Base-by-base conservation (phyloP, 2,329 filamentous ascomycete species). In the Penicillium palitans region DNA sequence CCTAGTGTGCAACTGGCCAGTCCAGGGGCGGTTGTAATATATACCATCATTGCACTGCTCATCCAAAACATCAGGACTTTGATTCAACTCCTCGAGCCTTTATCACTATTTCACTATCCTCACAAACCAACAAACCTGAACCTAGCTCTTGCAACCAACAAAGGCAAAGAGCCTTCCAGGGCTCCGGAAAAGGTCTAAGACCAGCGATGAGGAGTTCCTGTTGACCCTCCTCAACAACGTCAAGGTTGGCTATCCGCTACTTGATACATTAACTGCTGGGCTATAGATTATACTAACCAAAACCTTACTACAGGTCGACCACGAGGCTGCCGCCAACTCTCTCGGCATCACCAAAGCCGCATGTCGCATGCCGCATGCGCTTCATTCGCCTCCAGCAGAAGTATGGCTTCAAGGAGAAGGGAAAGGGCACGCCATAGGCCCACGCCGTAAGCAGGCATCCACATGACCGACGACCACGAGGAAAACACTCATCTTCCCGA, bases 151-250 rank as follows among this genome's bases (percentile, higher is more conserved):
- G 1, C 27, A 2, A 27, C 8, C 8, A 27, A 27, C 7, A 27
- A 27, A 27, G 8, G 10, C 31, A 33, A 33, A 2, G 12, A 33
- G 31, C 31, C 31, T 33, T 33, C 31, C 5, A 33, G 15, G 12
- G 31, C 31, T 33, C 31, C 31, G 37, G 17, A 2, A 17, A 9
- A 25, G 15, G 42, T 33, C 5, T 0, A 48, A 37, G 9, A 8
- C 15, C 15, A 13, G 15, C 0, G 31, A 48, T 9, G 15, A 25
- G 3, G 21, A 7, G 2, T 48, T 37, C 2, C 2, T 25, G 0
- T 12, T 25, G 2, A 48, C 46, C 1, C 29, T 35, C 2, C 31
- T 48, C 0, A 6, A 13, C 0, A 2, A 1, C 0, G 2, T 35
- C 0, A 35, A 48, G 31, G 46, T 48, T 2, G 6, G 46, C n/a